Percentiles rank a stretch among this genome's conserved stretches.
phyloP scores from a whole-genome alignment of 2,329 filamentous ascomycete genomes.

The Penicillium sp. region DNA sequence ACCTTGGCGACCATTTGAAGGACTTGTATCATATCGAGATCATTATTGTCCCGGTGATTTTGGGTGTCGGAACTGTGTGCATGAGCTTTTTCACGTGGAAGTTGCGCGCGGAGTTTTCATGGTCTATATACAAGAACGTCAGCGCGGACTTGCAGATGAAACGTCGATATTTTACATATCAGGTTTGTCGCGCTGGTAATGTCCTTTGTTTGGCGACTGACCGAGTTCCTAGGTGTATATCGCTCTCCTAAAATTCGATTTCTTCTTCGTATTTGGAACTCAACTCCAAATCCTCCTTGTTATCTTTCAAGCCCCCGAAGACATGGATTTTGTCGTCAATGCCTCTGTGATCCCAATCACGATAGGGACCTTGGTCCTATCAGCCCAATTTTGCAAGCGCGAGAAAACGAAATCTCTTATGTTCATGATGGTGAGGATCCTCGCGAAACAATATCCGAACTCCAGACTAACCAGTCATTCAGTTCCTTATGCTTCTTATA shows the following conservation, averaged over 20 bases:
- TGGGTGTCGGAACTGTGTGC: slow-evolving; percentile 10
- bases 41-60: slow-evolving; percentile 17
- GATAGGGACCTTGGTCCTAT: slow-evolving; percentile 10
- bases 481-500: slow-evolving; percentile 14
- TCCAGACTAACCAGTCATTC: background rate
- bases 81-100: slow-evolving; percentile 21
- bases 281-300: slow-evolving; percentile 21
- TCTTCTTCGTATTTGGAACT: slow-evolving; percentile 22
- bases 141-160: slow-evolving; percentile 23
- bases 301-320: background rate
- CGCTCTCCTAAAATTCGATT: slow-evolving; percentile 21
- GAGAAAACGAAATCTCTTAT: slow-evolving; percentile 18
- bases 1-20: slow-evolving; percentile 3
- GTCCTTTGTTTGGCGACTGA: background rate
- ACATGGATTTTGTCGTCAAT: slow-evolving; percentile 16
- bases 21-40: slow-evolving; percentile 11
- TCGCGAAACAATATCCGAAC: background rate
- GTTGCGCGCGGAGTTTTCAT: slow-evolving; percentile 19
- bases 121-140: slow-evolving; percentile 23
- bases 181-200: slow-evolving; percentile 4
- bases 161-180: slow-evolving; percentile 18
- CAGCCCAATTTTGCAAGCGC: slow-evolving; percentile 17
- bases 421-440: slow-evolving; percentile 12
- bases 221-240: slow-evolving; percentile 16
- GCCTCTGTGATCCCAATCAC: slow-evolving; percentile 17